A percentile compares a stretch with the other conserved stretches of the same genome.
These are phyloP conservation scores for Penicillium lagena DNA, from an alignment of 495 filamentous ascomycete genomes.

Conservation along the genomic window DNA sequence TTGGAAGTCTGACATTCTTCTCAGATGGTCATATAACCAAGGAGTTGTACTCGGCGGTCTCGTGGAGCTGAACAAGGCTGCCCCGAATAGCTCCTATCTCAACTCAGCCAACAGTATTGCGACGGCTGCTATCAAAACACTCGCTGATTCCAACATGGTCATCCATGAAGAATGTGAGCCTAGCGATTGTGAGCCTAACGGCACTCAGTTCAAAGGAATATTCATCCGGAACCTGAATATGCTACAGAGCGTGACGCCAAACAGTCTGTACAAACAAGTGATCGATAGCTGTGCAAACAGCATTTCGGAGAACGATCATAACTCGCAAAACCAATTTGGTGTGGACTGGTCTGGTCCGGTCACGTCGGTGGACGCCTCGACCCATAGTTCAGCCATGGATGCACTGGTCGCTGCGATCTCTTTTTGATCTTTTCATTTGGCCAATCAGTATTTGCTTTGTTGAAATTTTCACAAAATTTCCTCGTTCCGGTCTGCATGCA, in stretches of 20 bases:
- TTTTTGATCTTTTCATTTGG: conserved; percentile 7
- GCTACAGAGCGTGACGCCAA: conserved; percentile 46
- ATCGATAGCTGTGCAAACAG: conserved; percentile 57
- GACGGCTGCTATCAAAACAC: conserved; percentile 49
- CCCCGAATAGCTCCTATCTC: conserved; percentile 46
- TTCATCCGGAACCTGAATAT: conserved; percentile 65
- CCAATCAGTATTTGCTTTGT: background rate
- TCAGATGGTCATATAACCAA: conserved; percentile 71
- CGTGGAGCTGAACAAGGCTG: conserved; percentile 56
- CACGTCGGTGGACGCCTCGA: conserved; percentile 40
- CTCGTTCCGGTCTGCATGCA: background rate
- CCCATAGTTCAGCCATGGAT: conserved; percentile 64
- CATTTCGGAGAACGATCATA: conserved; percentile 59
- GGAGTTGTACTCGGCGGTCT: conserved; percentile 70
- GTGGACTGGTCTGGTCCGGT: conserved; percentile 55
- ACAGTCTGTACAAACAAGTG: conserved; percentile 44
- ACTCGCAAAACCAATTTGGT: conserved; percentile 39
- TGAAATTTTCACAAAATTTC: background rate
- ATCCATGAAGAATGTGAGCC: conserved; percentile 64
- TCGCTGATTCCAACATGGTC: conserved; percentile 47
- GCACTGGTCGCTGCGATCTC: conserved; percentile 60
- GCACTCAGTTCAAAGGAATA: conserved; percentile 71
- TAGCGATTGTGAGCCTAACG: conserved; percentile 50
- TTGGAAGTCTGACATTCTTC: background rate
- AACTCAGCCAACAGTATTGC: conserved; percentile 56